Conservation (phyloP, 495 filamentous ascomycete species). For the Penicillium manginii region DNA sequence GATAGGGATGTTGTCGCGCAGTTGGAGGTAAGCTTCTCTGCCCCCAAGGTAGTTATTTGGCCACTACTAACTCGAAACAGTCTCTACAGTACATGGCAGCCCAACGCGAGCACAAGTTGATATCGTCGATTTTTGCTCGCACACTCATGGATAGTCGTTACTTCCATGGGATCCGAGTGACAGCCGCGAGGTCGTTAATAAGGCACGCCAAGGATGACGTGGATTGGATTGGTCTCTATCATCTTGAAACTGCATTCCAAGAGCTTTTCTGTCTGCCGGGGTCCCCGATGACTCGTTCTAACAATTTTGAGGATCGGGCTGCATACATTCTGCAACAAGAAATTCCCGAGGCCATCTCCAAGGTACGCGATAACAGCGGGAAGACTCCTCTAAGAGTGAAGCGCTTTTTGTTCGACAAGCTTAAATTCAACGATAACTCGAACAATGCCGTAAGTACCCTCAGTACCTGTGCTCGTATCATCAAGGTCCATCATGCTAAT, state of each 20-base stretch:
- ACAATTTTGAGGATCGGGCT: constrained; percentile 85
- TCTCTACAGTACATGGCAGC: constrained; percentile 64
- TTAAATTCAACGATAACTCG: constrained; percentile 91
- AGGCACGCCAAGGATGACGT: constrained; percentile 70
- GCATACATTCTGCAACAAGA: constrained; percentile 80
- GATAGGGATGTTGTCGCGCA: constrained; percentile 96
- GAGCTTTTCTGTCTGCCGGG: constrained; percentile 82
- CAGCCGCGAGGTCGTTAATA: constrained; percentile 75
- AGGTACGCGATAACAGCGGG: constrained; percentile 73
- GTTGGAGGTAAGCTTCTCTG: constrained; percentile 64
- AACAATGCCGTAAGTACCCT: constrained; percentile 69
- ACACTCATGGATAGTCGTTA: constrained; percentile 92
- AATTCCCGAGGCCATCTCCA: constrained; percentile 78
- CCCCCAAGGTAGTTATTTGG: background rate
- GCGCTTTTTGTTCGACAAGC: constrained; percentile 80
- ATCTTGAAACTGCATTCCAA: constrained; percentile 82
- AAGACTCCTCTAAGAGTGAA: constrained; percentile 76
- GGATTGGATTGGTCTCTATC: constrained; percentile 79
- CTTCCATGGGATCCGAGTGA: constrained; percentile 86
- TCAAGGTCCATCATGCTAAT: background rate
- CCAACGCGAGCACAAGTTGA: constrained; percentile 68
- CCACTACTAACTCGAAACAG: constrained; percentile 27
- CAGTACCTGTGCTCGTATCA: background rate
- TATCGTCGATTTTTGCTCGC: constrained; percentile 81
- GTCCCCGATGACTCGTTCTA: constrained; percentile 75